Percentiles rank a stretch among this genome's conserved stretches.
Evolutionary conservation across 1,139 yeast species (phyloP).

Genomic region (Sugiyamaella paludigena): DNA sequence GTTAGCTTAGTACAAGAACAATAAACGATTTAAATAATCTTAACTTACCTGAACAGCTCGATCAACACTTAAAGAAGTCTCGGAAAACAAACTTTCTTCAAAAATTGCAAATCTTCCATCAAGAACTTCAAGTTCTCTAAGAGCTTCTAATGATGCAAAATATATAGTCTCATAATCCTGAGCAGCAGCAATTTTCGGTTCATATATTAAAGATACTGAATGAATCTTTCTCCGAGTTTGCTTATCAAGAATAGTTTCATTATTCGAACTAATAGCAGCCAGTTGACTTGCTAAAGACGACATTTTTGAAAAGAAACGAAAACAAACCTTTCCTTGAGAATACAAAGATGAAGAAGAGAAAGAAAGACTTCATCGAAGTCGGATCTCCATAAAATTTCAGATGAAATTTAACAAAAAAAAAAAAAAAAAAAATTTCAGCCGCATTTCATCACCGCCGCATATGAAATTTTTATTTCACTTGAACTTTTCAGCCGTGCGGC

Average conservation of each 20-base stretch:
- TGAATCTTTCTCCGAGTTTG: conserved; percentile 83
- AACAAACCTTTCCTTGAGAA: too few species aligned
- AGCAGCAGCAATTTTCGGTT: conserved; percentile 81
- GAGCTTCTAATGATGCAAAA: conserved; percentile 70
- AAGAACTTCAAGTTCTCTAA: conserved; percentile 64
- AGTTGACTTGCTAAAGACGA: conserved; percentile 70
- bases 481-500: too few species aligned
- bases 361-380: too few species aligned
- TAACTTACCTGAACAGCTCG: conserved; percentile 62
- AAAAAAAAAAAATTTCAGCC: too few species aligned
- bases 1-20: conserved; percentile 62
- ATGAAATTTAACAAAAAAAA: too few species aligned
- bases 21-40: conserved; percentile 65
- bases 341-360: too few species aligned
- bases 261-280: conserved; percentile 62
- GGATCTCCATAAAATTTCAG: too few species aligned
- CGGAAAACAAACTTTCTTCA: conserved; percentile 71
- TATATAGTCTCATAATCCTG: conserved; percentile 88
- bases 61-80: conserved; percentile 73
- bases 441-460: too few species aligned
- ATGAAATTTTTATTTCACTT: too few species aligned
- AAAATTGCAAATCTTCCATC: conserved; percentile 76
- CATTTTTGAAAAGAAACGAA: conserved; percentile 14
- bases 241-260: conserved; percentile 79
- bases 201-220: conserved; percentile 82